Evolutionary conservation across 2,329 filamentous ascomycete genomes (phyloP), one percentile per base, ranked within the genome.

Genomic region (Scytalidium sp.): DNA sequence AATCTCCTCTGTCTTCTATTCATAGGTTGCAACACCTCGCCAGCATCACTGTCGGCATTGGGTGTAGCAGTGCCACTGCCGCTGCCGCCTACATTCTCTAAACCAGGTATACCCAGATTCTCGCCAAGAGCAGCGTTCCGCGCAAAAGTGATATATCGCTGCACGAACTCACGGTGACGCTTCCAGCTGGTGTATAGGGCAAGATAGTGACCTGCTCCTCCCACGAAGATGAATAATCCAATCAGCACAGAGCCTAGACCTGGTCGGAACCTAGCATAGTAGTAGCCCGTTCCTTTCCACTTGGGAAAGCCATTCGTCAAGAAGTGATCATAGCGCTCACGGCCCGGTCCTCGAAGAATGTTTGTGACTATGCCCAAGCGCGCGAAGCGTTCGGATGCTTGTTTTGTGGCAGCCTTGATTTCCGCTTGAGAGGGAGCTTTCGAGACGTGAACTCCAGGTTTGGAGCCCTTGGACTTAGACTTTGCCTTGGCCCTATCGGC

Each of bases 201-300:
- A 45, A 89, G 75, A 72, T 97, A 99, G 73, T 99, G 94, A 32
- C 88, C 85, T 23, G 76, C 88, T 55, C 94, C 94, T 50, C 92
- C 93, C 46, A 88, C 82, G 46, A 90, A 81, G 55, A 96, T 67
- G 69, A 97, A 90, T 39, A 96, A 73, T 43, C 93, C 92, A 21
- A 86, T 53, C 46, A 97, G 70, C 42, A 96, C 94, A 13, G 88
- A 88, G 51, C 90, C 90, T 41, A 97, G 75, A 8, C 94, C 94
- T 2, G 94, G 94, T 19, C 94, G 83, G 79, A 93, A 97, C 50
- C 94, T 85, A 62, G 84, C 85, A 75, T 99, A 99, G 79, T 97
- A 99, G 80, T 99, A 99, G 55, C 94, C 93, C 41, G 93, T 97
- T 51, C 94, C 94, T 74, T 93, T 92, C 94, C 94, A 99, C 49